These are phyloP conservation scores for Mycena filopes DNA, from an alignment of 768 basidiomycete genomes.

Conservation along the genomic window DNA sequence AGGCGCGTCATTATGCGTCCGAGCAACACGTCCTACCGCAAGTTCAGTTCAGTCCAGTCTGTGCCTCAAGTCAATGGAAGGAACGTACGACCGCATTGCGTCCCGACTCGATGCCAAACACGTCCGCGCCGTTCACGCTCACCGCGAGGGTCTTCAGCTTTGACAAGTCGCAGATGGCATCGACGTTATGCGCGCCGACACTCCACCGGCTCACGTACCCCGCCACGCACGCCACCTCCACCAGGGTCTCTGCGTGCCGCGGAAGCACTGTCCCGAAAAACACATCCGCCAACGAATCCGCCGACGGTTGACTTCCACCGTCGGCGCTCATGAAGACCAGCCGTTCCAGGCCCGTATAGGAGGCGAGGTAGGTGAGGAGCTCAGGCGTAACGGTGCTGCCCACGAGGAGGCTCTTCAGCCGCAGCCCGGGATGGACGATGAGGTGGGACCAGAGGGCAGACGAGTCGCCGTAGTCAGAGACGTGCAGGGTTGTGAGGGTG, in stretches of 20 bases:
- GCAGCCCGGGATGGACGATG: no score
- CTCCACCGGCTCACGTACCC: neutral
- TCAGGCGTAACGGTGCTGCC: neutral
- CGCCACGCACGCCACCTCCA: neutral
- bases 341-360: neutral
- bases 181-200: neutral
- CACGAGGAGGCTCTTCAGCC: no score
- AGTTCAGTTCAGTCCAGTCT: no score
- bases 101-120: neutral
- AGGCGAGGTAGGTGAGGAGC: neutral
- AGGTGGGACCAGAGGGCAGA: no score
- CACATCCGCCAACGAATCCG: neutral
- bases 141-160: neutral
- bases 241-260: neutral
- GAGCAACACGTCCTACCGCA: no score
- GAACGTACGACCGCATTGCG: neutral
- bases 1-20: no score
- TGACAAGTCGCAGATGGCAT: neutral
- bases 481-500: no score
- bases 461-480: no score
- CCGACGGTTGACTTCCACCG: neutral
- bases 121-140: neutral
- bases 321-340: neutral
- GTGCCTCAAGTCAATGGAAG: no score
- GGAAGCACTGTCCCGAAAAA: neutral